Conservation (phyloP, 2,329 filamentous ascomycete species). For the Hypoxylon sp. region DNA sequence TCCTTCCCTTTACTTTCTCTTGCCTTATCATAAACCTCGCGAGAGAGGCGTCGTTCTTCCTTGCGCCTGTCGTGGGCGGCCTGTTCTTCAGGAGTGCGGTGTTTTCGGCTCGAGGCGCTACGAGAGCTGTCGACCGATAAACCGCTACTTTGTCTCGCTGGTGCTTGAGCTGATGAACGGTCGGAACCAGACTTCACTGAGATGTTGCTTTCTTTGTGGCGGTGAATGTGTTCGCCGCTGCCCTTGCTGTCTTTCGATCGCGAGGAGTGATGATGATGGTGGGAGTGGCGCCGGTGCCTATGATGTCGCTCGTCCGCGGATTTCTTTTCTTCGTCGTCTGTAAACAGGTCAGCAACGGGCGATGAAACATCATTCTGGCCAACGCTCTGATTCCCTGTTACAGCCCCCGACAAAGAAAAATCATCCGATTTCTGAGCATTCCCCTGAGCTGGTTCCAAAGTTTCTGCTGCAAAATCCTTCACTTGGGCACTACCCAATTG, state of each 20-base stretch:
- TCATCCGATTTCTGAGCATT: constrained; percentile 46
- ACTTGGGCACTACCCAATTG: constrained; percentile 39
- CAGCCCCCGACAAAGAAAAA: constrained; percentile 47
- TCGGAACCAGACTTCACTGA: constrained; percentile 51
- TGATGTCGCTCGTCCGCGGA: constrained; percentile 48
- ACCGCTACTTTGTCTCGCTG: constrained; percentile 64
- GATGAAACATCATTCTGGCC: constrained; percentile 59
- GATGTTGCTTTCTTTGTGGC: constrained; percentile 51
- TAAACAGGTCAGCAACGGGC: constrained; percentile 70
- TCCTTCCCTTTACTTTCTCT: constrained; percentile 58
- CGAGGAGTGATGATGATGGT: constrained; percentile 49
- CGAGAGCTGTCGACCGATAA: constrained; percentile 60
- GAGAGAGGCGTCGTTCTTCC: constrained; percentile 61
- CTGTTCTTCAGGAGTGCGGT: constrained; percentile 65
- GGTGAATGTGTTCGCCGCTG: constrained; percentile 54
- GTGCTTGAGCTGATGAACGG: constrained; percentile 57
- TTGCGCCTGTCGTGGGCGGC: constrained; percentile 66
- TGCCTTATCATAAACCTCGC: constrained; percentile 52
- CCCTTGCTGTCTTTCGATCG: constrained; percentile 44
- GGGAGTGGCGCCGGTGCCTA: constrained; percentile 54
- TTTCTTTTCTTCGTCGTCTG: constrained; percentile 66
- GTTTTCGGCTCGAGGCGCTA: constrained; percentile 53
- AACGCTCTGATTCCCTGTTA: constrained; percentile 52
- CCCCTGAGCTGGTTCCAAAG: constrained; percentile 38
- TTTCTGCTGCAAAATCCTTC: constrained; percentile 47